Evolutionary conservation across 108 stramenopile genomes (phyloP), one percentile per base, ranked within the genome.

Genomic region (Parietichytrium sp.): DNA sequence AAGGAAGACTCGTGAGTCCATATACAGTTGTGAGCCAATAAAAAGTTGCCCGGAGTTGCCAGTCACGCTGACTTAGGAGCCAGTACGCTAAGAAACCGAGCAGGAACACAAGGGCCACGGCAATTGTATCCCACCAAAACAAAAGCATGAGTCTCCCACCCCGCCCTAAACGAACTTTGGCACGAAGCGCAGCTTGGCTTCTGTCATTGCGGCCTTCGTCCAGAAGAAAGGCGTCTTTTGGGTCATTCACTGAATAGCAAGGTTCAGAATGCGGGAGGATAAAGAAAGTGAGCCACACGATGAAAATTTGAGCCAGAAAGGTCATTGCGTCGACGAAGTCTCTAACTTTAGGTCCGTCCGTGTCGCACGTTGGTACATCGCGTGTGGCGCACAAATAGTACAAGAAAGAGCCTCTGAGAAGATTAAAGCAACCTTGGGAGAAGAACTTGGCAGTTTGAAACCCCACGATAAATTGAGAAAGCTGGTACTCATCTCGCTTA

Each of bases 401-500:
- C 38, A 25, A 16, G 45, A 72, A 72, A n/a, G 61, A 33, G 16
- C 61, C 61, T n/a, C 61, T 33, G 20, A 72, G 36, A 23, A 72
- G 42, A 27, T 72, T 72, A 16, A 72, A 25, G 20, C 61, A 72
- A n/a, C 61, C 61, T 45, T 72, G 61, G 8, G 47, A 45, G 20
- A 82, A 26, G 29, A 82, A 82, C 4, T 47, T 79, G 30, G 78
- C 20, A n/a, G 82, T 13, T 29, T 79, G 30, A 47, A 82, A 82
- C 8, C 79, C 79, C 15, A 79, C 82, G 2, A 82, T 79, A 20
- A 82, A 82, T 16, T 82, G 29, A 23, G 82, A 81, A 23, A 82
- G 29, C 61, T 80, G 82, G 7, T 18, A 80, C 49, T 82, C 82
- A 45, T 82, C 82, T 8, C 61, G 79, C 48, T 80, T 80, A 49